phyloP scores from a whole-genome alignment of 441 rosid species.

The Populus hybrid region DNA sequence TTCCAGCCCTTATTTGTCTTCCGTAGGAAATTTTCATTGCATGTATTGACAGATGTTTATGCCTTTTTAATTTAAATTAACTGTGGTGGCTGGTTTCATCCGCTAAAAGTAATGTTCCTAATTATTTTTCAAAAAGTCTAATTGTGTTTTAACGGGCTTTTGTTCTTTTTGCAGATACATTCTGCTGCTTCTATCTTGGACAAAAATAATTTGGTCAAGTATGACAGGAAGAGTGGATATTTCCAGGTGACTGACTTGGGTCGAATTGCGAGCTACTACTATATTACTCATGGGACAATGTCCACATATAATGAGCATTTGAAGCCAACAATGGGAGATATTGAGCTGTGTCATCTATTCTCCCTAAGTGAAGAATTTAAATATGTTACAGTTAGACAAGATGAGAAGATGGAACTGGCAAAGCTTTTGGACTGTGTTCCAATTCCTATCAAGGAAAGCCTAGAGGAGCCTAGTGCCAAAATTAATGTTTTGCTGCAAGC shows the following conservation, averaged over 20 bases:
- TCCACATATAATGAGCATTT: slow-evolving; percentile 86
- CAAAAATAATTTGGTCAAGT: slow-evolving; percentile 83
- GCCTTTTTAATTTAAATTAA: neutral
- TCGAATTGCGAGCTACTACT: slow-evolving; percentile 93
- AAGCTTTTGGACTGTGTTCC: slow-evolving; percentile 92
- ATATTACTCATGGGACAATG: slow-evolving; percentile 89
- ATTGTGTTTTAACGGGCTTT: neutral
- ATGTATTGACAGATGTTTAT: too few relatives aligned
- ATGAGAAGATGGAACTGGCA: slow-evolving; percentile 98
- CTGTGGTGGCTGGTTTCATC: neutral
- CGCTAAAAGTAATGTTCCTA: neutral
- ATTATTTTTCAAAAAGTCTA: neutral
- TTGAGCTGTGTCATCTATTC: slow-evolving; percentile 82
- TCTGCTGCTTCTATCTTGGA: slow-evolving; percentile 87
- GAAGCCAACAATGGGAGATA: slow-evolving; percentile 97
- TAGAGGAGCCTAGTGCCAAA: slow-evolving; percentile 96
- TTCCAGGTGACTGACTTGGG: slow-evolving; percentile 97
- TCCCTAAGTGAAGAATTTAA: slow-evolving; percentile 91
- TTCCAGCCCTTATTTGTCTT: neutral
- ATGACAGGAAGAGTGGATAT: slow-evolving; percentile 87
- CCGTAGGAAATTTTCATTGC: neutral
- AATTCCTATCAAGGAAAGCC: slow-evolving; percentile 90
- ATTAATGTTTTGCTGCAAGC: slow-evolving; percentile 94
- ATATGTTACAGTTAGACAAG: slow-evolving; percentile 90
- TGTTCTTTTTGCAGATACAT: slow-evolving; percentile 57